A percentile compares a stretch with the other conserved stretches of the same genome.
Evolutionary conservation across 129 eudicot species (phyloP).

Genomic region (Escallonia rubra): DNA sequence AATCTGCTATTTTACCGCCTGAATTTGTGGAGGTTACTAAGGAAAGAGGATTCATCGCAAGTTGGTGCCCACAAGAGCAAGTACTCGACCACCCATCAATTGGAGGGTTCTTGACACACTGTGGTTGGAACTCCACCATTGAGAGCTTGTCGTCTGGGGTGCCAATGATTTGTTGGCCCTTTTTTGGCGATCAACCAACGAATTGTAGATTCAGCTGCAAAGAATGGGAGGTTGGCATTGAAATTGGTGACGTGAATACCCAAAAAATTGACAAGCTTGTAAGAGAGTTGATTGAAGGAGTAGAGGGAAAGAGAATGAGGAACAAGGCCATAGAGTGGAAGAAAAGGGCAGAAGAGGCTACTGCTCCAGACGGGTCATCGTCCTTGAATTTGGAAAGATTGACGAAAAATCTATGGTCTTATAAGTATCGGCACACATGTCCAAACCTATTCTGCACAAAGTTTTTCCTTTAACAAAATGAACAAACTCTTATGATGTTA

Average conservation of each 20-base stretch:
- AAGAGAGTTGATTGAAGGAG: constrained; percentile 25
- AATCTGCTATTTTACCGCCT: constrained; percentile 16
- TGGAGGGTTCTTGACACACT: constrained; percentile 40
- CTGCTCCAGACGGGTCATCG: constrained; percentile 18
- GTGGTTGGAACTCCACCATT: constrained; percentile 44
- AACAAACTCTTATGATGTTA: too few species aligned
- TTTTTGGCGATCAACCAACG: constrained; percentile 45
- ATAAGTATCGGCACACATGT: too few species aligned
- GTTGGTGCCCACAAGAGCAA: constrained; percentile 38
- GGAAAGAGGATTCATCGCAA: constrained; percentile 22
- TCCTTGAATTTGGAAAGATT: too few species aligned
- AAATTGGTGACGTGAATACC: constrained; percentile 30
- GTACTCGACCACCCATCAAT: constrained; percentile 29
- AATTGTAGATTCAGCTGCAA: constrained; percentile 30
- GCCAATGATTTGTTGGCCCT: constrained; percentile 44
- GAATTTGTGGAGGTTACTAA: constrained; percentile 25
- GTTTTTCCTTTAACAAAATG: too few species aligned
- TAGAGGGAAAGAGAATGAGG: constrained; percentile 25
- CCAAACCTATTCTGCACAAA: too few species aligned
- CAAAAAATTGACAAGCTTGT: constrained; percentile 26
- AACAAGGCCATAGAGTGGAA: constrained; percentile 27
- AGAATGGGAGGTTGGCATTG: constrained; percentile 38
- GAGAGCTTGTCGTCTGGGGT: constrained; percentile 30
- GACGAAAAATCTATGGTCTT: too few species aligned
- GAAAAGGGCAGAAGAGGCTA: constrained; percentile 20